Conservation (phyloP, 2,329 filamentous ascomycete genomes). For the Colletotrichum sp. region DNA sequence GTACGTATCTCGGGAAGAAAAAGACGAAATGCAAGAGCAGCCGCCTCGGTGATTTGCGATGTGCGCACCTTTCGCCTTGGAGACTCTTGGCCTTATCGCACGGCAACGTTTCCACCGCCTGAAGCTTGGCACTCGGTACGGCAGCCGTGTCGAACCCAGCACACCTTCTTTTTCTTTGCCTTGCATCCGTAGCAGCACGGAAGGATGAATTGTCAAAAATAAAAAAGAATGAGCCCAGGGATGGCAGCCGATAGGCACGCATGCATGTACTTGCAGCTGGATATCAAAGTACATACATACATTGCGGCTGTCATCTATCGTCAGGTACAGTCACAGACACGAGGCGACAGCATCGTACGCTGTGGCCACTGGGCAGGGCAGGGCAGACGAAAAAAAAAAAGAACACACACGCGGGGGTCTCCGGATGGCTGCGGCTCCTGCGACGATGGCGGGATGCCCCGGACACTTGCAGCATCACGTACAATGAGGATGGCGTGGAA, state of each 20-base stretch:
- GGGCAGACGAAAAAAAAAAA: too few relatives aligned
- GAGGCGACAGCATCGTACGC: background rate
- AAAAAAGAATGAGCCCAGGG: background rate
- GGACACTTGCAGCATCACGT: conserved; percentile 2
- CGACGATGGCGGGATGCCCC: background rate
- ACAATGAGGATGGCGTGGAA: conserved; percentile 4
- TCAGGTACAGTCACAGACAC: background rate
- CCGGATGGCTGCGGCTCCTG: background rate
- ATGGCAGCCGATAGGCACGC: background rate
- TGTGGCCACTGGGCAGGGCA: background rate
- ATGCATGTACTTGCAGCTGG: background rate
- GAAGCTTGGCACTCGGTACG: conserved; percentile 2
- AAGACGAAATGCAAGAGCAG: background rate
- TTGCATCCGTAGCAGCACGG: background rate
- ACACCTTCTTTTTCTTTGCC: background rate
- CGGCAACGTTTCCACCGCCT: conserved; percentile 10
- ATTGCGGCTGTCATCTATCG: background rate
- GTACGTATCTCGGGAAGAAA: background rate
- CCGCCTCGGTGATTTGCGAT: background rate
- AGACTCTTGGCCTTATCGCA: conserved; percentile 5
- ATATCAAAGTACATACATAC: background rate
- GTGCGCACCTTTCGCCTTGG: background rate
- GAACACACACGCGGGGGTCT: background rate
- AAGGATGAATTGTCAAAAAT: background rate
- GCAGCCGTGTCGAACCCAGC: background rate